phyloP scores from a whole-genome alignment of 78 protist genomes.

The Dictyostelium purpureum region DNA sequence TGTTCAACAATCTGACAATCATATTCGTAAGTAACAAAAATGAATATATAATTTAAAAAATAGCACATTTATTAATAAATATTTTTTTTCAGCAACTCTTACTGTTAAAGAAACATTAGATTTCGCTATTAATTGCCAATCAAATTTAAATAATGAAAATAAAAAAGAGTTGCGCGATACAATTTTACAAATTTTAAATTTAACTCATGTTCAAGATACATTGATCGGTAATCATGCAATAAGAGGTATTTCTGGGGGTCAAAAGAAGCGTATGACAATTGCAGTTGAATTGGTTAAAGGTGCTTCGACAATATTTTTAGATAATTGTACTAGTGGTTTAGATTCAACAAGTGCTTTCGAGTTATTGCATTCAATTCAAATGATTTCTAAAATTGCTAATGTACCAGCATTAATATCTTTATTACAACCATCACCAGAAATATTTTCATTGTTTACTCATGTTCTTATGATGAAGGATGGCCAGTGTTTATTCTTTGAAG shows the following conservation, averaged over 20 bases:
- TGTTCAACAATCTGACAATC: constrained; percentile 42
- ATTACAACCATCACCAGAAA: constrained; percentile 73
- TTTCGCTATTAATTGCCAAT: constrained; percentile 72
- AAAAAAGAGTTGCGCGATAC: background rate
- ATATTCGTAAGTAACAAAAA: constrained; percentile 14
- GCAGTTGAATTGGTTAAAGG: constrained; percentile 87
- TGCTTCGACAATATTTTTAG: constrained; percentile 47
- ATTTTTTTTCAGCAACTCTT: constrained; percentile 51
- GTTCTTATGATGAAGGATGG: constrained; percentile 59
- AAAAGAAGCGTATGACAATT: constrained; percentile 87
- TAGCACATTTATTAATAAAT: background rate
- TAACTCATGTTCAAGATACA: constrained; percentile 75
- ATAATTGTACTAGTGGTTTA: constrained; percentile 78
- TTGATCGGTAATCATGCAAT: constrained; percentile 83
- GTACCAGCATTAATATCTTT: constrained; percentile 60
- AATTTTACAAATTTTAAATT: constrained; percentile 75
- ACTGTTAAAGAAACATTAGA: constrained; percentile 77
- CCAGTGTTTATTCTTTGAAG: constrained; percentile 32
- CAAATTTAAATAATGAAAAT: background rate
- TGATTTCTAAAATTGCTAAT: constrained; percentile 23
- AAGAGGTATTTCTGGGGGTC: constrained; percentile 96
- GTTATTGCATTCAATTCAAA: constrained; percentile 17
- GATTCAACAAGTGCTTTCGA: constrained; percentile 66
- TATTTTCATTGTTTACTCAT: constrained; percentile 60
- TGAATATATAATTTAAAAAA: background rate